phyloP scores from a whole-genome alignment of 148 eudicot genomes.

The Simmondsia chinensis region DNA sequence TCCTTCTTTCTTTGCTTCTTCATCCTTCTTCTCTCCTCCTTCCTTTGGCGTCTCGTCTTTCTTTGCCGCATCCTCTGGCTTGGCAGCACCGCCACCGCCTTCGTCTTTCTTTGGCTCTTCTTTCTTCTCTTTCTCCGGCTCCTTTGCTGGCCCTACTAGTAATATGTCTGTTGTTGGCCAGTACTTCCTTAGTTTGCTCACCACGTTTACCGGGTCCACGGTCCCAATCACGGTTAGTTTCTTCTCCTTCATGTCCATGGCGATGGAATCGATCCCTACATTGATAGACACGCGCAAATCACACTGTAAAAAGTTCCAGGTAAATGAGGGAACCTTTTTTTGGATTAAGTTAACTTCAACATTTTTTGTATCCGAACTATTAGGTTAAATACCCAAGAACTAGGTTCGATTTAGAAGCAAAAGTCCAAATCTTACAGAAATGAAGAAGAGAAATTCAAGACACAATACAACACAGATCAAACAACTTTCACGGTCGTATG shows the following conservation, averaged over 20 bases:
- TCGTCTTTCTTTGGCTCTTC: conserved; percentile 27
- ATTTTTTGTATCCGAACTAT: too few relatives aligned
- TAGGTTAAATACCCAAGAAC: too few relatives aligned
- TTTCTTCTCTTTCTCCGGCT: conserved; percentile 31
- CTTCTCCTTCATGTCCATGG: conserved; percentile 47
- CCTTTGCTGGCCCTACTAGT: conserved; percentile 56
- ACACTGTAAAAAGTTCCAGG: too few relatives aligned
- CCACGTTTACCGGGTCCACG: conserved; percentile 44
- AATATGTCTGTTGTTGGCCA: conserved; percentile 37
- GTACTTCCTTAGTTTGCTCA: conserved; percentile 39
- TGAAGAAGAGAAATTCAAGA: too few relatives aligned
- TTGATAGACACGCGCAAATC: too few relatives aligned
- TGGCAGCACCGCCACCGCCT: background rate
- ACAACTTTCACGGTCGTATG: too few relatives aligned
- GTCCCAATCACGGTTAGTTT: conserved; percentile 40
- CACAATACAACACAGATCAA: too few relatives aligned
- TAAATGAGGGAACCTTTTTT: too few relatives aligned
- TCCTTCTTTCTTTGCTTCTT: conserved; percentile 21
- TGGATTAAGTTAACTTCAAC: too few relatives aligned
- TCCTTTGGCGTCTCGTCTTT: conserved; percentile 11
- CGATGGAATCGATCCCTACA: conserved; percentile 51
- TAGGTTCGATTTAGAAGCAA: too few relatives aligned
- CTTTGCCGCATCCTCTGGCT: conserved; percentile 16
- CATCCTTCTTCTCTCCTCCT: conserved; percentile 26
- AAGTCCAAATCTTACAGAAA: too few relatives aligned